A percentile compares a stretch with the other conserved stretches of the same genome.
Conservation (phyloP, 345 rosid genomes). For the Melaleuca quinquenervia region DNA sequence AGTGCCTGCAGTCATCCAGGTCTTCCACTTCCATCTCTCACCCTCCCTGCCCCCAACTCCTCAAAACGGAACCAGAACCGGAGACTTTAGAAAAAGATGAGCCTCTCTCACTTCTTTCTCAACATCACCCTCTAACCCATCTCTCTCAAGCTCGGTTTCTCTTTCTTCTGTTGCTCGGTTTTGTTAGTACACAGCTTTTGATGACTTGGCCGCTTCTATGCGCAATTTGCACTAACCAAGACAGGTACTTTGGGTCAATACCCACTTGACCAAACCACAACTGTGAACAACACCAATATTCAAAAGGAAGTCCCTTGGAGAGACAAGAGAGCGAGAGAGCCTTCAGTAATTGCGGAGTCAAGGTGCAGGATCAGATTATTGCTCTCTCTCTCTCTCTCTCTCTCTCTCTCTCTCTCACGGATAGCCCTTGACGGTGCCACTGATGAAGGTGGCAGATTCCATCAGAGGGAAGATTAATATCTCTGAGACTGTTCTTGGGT, state of each 20-base stretch:
- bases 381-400: not conserved
- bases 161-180: conserved; percentile 1
- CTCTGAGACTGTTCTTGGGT: conserved; percentile 6
- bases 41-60: conserved; percentile 1
- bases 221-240: not conserved
- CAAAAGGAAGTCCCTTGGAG: not conserved
- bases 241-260: not conserved
- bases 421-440: conserved; percentile 12
- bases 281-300: not conserved
- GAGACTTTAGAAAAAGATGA: not conserved
- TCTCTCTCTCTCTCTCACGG: not conserved
- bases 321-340: not conserved
- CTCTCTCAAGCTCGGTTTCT: not conserved
- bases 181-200: conserved; percentile 10
- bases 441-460: conserved; percentile 23
- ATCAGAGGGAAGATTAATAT: conserved; percentile 37
- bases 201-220: conserved; percentile 11
- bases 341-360: not conserved
- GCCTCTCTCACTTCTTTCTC: conserved; percentile 1
- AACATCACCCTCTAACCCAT: not conserved
- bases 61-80: not conserved
- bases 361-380: not conserved
- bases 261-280: conserved; percentile 5
- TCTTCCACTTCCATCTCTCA: conserved; percentile 28
- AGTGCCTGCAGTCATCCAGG: conserved; percentile 32